Conservation (phyloP, 306 rosid species). For the Ziziphus jujuba region DNA sequence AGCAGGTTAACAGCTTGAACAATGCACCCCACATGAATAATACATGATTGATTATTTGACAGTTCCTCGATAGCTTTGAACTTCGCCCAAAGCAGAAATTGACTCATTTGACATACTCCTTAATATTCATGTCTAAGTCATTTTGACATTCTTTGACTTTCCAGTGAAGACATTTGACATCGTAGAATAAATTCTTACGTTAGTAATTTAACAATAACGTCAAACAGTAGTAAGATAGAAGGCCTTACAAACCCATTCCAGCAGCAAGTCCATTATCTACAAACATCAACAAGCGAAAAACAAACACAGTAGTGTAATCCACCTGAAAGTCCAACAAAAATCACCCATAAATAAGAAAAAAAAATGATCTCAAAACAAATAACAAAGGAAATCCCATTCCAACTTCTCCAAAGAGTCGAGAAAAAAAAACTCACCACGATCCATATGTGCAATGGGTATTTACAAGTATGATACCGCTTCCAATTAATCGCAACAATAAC, state of each 20-base stretch:
- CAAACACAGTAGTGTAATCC: conserved; percentile 86
- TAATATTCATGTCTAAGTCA: not conserved
- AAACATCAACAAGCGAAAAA: conserved; percentile 93
- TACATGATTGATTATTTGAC: no score
- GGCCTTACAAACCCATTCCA: conserved; percentile 99
- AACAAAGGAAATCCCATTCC: not conserved
- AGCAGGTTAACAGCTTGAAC: no score
- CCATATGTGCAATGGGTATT: conserved; percentile 92
- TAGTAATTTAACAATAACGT: conserved; percentile 11
- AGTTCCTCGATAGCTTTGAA: no score
- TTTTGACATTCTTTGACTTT: not conserved
- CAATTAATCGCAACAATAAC: conserved; percentile 87
- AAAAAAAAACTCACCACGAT: conserved; percentile 66
- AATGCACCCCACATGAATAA: no score
- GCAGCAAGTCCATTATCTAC: conserved; percentile 94
- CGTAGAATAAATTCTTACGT: not conserved
- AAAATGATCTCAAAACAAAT: not conserved
- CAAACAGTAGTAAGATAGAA: conserved; percentile 26
- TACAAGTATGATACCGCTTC: conserved; percentile 81
- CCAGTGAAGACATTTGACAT: conserved; percentile 2
- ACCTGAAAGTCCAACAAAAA: conserved; percentile 49
- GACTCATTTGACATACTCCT: not conserved
- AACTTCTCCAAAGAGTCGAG: conserved; percentile 8
- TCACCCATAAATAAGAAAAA: not conserved
- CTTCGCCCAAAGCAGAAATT: no score